A percentile compares a stretch with the other conserved stretches of the same genome.
These are phyloP conservation scores for Zoysia matrella DNA, from an alignment of 202 grass and related monocot genomes.

Conservation along the genomic window DNA sequence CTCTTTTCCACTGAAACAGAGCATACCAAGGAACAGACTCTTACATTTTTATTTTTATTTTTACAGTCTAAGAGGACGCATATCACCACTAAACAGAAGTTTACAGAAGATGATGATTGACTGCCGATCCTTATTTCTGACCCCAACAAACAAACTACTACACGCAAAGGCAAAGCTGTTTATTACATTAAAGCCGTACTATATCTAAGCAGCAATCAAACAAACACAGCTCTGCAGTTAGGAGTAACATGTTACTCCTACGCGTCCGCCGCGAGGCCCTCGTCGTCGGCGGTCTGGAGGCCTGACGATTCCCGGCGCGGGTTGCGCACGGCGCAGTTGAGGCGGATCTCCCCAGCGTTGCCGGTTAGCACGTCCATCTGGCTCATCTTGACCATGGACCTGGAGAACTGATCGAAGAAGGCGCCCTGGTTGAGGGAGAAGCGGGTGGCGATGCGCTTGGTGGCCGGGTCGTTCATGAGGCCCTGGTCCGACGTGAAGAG, in stretches of 20 bases:
- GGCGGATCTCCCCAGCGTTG: conserved; percentile 51
- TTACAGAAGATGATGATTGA: too few relatives aligned
- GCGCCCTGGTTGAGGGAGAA: conserved; percentile 48
- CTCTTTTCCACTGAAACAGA: too few relatives aligned
- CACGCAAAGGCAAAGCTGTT: too few relatives aligned
- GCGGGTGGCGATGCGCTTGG: conserved; percentile 41
- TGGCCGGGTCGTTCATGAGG: conserved; percentile 35
- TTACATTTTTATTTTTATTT: too few relatives aligned
- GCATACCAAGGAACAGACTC: too few relatives aligned
- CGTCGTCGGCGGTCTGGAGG: neutral
- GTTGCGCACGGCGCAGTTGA: conserved; percentile 51
- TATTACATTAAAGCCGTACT: too few relatives aligned
- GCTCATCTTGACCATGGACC: conserved; percentile 70
- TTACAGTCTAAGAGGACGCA: too few relatives aligned
- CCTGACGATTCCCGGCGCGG: neutral
- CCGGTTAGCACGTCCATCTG: conserved; percentile 66
- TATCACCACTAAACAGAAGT: too few relatives aligned
- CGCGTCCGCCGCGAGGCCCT: neutral
- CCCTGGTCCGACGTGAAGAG: conserved; percentile 71
- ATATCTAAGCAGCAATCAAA: too few relatives aligned
- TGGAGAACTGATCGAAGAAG: conserved; percentile 69
- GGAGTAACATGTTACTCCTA: neutral
- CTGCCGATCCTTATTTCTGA: too few relatives aligned
- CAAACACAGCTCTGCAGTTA: too few relatives aligned
- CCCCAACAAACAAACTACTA: too few relatives aligned